Evolutionary conservation across 352 stramenopile species (phyloP), one percentile per base, ranked within the genome.

Genomic region (Phytophthora pisi): DNA sequence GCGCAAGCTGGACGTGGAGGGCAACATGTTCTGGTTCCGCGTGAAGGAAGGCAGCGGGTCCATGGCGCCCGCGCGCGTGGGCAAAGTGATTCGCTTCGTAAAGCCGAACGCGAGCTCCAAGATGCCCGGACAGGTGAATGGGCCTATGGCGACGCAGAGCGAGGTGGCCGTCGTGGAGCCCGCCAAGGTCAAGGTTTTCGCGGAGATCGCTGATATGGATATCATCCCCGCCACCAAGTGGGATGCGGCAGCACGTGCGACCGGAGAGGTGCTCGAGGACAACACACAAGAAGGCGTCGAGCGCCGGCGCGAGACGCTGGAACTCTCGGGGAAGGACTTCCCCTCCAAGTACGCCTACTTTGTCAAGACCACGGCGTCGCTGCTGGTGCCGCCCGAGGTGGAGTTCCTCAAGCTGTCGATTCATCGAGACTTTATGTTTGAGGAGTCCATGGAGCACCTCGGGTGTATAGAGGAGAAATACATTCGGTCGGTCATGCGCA

Each of bases 391-490:
- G 0, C 55, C 77, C 0, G 72, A 82, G 30, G 61, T 82, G 9
- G 76, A 84, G 56, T 79, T 78, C 30, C 57, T 89, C 9, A 88
- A 81, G 31, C 52, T 88, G 5, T 83, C 75, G 0, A 61, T 88
- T 53, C 72, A 83, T 23, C 63, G 81, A 65, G 68, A 85, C 23
- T 84, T 75, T 28, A 62, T 93, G 47, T 64, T 92, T 20, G 77
- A 89, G 40, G 78, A 92, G 51, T 90, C 85, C 6, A 78, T 93
- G 54, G 77, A 92, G 16, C 77, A 81, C 23, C 49, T 95, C 4
- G 65, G 71, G 0, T 86, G 71, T 28, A 80, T 95, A 42, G 63
- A 86, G 4, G 70, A 83, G 23, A 77, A 75, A 36, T 75, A 89
- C 26, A 79, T 88, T 36, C 80, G 73, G n/a, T 85, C 78, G 0